Percentiles rank a stretch among this genome's conserved stretches.
Evolutionary conservation across 2,329 filamentous ascomycete genomes (phyloP).

Genomic region (Coniochaeta ligniaria): DNA sequence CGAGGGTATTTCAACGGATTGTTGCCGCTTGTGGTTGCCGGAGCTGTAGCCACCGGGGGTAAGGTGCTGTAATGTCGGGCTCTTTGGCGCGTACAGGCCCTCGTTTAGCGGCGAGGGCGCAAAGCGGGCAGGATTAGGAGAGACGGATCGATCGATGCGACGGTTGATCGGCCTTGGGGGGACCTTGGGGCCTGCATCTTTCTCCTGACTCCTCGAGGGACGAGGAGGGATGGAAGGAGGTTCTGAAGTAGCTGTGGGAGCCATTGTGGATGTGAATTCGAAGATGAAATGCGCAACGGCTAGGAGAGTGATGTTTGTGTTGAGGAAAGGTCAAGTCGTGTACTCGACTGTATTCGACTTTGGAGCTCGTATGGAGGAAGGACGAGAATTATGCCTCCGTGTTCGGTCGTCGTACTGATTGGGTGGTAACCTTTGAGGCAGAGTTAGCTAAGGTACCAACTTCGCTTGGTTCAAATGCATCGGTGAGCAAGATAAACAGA

Average conservation of each 20-base stretch:
- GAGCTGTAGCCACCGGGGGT: conserved; percentile 15
- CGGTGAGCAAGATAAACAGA: conserved; percentile 2
- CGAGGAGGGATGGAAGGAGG: conserved; percentile 51
- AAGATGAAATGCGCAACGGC: background rate
- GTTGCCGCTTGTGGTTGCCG: conserved; percentile 51
- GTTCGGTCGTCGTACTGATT: background rate
- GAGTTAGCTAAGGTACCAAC: background rate
- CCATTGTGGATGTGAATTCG: conserved; percentile 28
- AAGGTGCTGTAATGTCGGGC: conserved; percentile 25
- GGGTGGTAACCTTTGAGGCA: background rate
- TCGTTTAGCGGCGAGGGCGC: conserved; percentile 84
- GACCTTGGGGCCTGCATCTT: conserved; percentile 54
- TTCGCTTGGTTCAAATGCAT: background rate
- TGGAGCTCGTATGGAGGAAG: background rate
- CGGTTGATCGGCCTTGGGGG: conserved; percentile 68
- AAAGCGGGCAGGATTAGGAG: conserved; percentile 70
- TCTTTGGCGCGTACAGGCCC: conserved; percentile 43
- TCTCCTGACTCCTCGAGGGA: conserved; percentile 43
- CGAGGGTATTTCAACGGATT: conserved; percentile 75
- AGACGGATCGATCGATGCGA: conserved; percentile 67
- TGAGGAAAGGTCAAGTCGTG: background rate
- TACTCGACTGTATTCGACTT: background rate
- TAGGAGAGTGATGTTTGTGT: background rate
- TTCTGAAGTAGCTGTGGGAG: conserved; percentile 37
- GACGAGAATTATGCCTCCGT: background rate